Evolutionary conservation across 2,329 filamentous ascomycete species (phyloP).

Genomic region (Myriosclerotinia curreyana): DNA sequence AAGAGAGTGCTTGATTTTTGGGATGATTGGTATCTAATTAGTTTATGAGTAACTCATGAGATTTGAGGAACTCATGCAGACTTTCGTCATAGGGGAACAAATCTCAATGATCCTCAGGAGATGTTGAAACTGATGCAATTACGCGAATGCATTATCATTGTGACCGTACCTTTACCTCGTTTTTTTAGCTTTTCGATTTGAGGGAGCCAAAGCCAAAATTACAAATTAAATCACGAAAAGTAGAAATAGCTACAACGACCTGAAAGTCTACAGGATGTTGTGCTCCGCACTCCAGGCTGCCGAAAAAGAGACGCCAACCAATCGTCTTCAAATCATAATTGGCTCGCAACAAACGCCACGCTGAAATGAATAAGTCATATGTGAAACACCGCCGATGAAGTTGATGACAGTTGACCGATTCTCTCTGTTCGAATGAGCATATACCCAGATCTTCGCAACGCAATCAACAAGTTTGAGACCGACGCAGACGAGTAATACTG

Average conservation of each 20-base stretch:
- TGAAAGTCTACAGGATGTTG: neutral
- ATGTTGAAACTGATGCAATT: too few species aligned
- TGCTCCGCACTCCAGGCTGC: neutral
- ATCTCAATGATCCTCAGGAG: neutral
- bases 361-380: neutral
- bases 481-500: neutral
- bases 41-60: neutral
- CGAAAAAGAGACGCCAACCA: neutral
- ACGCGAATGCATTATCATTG: neutral
- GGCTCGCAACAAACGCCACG: constrained; percentile 8
- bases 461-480: too few species aligned
- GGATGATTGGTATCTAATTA: neutral
- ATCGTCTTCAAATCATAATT: neutral
- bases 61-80: neutral
- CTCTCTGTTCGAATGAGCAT: neutral
- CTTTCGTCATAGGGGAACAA: neutral
- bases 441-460: neutral
- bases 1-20: neutral
- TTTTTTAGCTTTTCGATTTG: neutral
- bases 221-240: too few species aligned
- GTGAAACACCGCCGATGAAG: neutral
- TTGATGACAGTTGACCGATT: fast-evolving
- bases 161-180: neutral
- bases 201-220: too few species aligned
- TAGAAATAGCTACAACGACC: too few species aligned